phyloP scores from a whole-genome alignment of 371 early-diverging fungal species.

The Rhizopus microsporus region DNA sequence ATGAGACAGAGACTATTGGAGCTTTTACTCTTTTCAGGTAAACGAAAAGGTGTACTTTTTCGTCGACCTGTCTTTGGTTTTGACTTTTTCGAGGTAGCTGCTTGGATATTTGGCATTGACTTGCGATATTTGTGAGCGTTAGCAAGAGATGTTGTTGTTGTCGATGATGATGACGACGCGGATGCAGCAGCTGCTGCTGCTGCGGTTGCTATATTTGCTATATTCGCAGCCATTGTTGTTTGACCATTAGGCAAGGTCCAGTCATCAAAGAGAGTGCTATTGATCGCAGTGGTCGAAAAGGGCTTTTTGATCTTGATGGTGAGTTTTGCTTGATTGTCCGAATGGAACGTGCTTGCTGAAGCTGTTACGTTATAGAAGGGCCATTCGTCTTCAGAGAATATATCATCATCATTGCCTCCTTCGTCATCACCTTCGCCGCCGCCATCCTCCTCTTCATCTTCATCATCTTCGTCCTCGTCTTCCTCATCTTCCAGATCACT shows the following conservation, averaged over 20 bases:
- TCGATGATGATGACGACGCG: no score
- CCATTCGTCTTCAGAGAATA: slow-evolving; percentile 4
- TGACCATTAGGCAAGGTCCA: no score
- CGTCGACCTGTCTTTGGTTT: slow-evolving; percentile 4
- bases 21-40: slow-evolving; percentile 4
- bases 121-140: slow-evolving; percentile 13
- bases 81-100: slow-evolving; percentile 2
- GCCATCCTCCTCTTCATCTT: slow-evolving; percentile 16
- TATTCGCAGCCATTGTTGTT: slow-evolving; percentile 8
- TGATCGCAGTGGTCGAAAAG: neutral
- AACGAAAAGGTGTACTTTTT: slow-evolving; percentile 14
- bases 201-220: neutral
- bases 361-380: neutral
- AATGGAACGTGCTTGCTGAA: neutral
- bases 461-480: slow-evolving; percentile 20
- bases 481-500: slow-evolving; percentile 7
- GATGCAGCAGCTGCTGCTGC: no score
- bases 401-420: slow-evolving; percentile 5
- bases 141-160: neutral
- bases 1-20: slow-evolving; percentile 4
- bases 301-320: slow-evolving; percentile 33
- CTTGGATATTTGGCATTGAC: slow-evolving; percentile 20
- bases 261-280: no score
- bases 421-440: slow-evolving; percentile 10
- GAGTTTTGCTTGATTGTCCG: slow-evolving; percentile 1